A percentile compares a stretch with the other conserved stretches of the same genome.
phyloP scores from a whole-genome alignment of 257 asterid genomes.

The Salvia miltiorrhiza region DNA sequence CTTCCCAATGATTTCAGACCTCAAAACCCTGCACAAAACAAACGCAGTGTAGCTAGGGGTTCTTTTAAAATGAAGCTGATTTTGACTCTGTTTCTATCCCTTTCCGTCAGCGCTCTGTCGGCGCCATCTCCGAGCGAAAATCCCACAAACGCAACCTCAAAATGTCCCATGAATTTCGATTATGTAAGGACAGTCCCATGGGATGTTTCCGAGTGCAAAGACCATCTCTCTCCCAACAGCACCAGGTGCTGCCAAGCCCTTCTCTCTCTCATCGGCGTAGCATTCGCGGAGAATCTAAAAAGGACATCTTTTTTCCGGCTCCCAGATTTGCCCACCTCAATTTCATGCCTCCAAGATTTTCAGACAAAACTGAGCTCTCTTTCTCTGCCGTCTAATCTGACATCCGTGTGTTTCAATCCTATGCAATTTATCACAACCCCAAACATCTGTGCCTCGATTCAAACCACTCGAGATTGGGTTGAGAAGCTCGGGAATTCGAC shows the following conservation, averaged over 20 bases:
- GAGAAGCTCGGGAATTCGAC: constrained; percentile 49
- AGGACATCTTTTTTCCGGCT: constrained; percentile 49
- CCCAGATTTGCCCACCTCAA: constrained; percentile 59
- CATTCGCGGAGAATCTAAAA: constrained; percentile 54
- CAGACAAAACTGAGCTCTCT: constrained; percentile 55
- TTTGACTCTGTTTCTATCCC: constrained; percentile 17
- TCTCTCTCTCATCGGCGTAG: constrained; percentile 62
- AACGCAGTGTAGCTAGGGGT: background rate
- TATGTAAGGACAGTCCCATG: constrained; percentile 65
- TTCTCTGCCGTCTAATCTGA: constrained; percentile 44
- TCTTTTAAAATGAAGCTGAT: constrained; percentile 24
- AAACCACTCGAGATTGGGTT: constrained; percentile 63
- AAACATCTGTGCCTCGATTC: constrained; percentile 60
- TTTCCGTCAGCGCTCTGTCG: constrained; percentile 15
- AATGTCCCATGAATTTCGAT: constrained; percentile 64
- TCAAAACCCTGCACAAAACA: background rate
- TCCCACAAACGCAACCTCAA: constrained; percentile 26
- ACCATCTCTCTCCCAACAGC: constrained; percentile 19
- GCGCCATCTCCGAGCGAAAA: constrained; percentile 28
- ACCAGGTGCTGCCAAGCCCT: constrained; percentile 74
- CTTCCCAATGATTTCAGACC: constrained; percentile 2
- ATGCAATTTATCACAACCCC: constrained; percentile 50
- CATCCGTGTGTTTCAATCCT: constrained; percentile 68
- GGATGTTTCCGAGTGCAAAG: constrained; percentile 56
- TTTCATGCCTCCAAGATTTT: constrained; percentile 67